These are phyloP conservation scores for Ceratocystis destructans DNA, from an alignment of 2,329 filamentous ascomycete genomes.

Conservation along the genomic window DNA sequence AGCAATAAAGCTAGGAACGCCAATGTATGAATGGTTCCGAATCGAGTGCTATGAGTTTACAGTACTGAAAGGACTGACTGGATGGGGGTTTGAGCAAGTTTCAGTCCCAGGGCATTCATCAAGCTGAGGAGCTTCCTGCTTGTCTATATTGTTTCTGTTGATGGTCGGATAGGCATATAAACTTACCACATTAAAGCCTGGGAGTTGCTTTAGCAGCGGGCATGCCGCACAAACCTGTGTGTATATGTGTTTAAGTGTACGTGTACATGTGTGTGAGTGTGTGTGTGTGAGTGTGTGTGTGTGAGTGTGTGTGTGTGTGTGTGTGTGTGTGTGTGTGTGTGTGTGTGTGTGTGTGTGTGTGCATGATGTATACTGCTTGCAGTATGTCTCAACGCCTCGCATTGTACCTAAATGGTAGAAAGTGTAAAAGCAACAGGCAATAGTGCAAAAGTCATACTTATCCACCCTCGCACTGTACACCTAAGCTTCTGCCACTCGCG, in stretches of 20 bases:
- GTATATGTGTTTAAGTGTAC: neutral
- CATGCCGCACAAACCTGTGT: too few relatives aligned
- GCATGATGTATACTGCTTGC: neutral
- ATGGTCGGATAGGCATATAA: slow-evolving; percentile 1
- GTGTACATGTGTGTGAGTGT: neutral
- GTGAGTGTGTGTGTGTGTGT: neutral
- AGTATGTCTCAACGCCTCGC: too few relatives aligned
- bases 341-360: neutral
- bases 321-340: neutral
- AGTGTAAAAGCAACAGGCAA: neutral
- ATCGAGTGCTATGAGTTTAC: slow-evolving; percentile 58
- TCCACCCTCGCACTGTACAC: neutral
- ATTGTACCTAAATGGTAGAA: too few relatives aligned
- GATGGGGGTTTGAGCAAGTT: slow-evolving; percentile 34
- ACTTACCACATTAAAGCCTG: neutral
- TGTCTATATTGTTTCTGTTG: neutral
- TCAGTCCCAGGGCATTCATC: neutral
- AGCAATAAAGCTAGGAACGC: slow-evolving; percentile 51
- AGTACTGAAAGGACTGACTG: slow-evolving; percentile 49
- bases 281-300: neutral
- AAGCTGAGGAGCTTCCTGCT: neutral
- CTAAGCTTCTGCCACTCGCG: slow-evolving; percentile 2
- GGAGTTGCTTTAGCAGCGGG: too few relatives aligned
- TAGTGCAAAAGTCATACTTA: slow-evolving; percentile 4
- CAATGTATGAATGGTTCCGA: slow-evolving; percentile 51